phyloP scores from a whole-genome alignment of 352 stramenopile species.

The Pythium grandisporangium region DNA sequence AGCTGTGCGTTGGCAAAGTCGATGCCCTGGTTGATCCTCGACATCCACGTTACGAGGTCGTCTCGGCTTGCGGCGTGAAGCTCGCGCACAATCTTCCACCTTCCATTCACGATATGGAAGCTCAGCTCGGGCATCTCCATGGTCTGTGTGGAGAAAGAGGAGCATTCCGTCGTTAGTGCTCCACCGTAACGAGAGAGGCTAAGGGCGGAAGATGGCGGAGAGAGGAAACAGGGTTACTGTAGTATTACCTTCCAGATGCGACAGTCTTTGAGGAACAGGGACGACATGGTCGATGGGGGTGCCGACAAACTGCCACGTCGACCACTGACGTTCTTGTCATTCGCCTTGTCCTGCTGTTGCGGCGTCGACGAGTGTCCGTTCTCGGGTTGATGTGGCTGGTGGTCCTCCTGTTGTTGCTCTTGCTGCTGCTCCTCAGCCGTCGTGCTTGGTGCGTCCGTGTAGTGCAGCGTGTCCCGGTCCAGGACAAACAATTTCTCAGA shows the following conservation, averaged over 20 bases:
- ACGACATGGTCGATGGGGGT: slow-evolving; percentile 26
- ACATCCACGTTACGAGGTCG: slow-evolving; percentile 66
- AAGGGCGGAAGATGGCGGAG: no score
- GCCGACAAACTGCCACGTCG: slow-evolving; percentile 3
- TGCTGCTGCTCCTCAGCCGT: slow-evolving; percentile 10
- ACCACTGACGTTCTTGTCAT: background rate
- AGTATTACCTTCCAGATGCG: slow-evolving; percentile 77
- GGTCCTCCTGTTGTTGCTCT: slow-evolving; percentile 5
- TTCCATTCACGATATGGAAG: slow-evolving; percentile 69
- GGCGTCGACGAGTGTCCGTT: no score
- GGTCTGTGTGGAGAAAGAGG: no score
- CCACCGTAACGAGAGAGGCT: no score
- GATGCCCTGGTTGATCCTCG: slow-evolving; percentile 64
- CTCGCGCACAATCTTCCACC: slow-evolving; percentile 80
- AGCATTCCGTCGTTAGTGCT: no score
- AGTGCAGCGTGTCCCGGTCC: slow-evolving; percentile 64
- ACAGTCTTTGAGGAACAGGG: slow-evolving; percentile 52
- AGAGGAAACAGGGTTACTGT: no score
- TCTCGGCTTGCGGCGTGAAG: slow-evolving; percentile 46
- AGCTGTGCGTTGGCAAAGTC: slow-evolving; percentile 49
- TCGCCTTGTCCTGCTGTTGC: no score
- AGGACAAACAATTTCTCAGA: slow-evolving; percentile 62
- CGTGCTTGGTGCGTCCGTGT: slow-evolving; percentile 31
- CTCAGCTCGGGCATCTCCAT: slow-evolving; percentile 77
- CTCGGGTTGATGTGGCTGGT: no score